These are phyloP conservation scores for Wickerhamomyces rabaulensis DNA, from an alignment of 805 yeast species.

Conservation along the genomic window DNA sequence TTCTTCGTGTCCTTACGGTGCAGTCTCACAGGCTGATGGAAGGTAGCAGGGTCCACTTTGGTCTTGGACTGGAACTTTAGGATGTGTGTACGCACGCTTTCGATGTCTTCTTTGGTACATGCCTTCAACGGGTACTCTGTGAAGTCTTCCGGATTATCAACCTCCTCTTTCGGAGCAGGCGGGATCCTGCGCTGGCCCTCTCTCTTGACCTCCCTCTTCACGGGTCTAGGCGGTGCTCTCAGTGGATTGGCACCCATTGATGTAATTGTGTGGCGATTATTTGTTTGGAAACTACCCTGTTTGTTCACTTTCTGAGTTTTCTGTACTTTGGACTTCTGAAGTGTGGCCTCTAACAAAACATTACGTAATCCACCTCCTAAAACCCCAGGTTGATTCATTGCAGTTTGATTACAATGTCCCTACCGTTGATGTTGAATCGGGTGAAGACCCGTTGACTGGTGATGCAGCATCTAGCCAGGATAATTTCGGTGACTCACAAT, in stretches of 20 bases:
- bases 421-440: too few relatives aligned
- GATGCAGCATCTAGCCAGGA: too few relatives aligned
- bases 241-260: background rate
- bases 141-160: conserved; percentile 26
- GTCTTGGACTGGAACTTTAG: conserved; percentile 73
- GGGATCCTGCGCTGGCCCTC: conserved; percentile 2
- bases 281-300: background rate
- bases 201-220: background rate
- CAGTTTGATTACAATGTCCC: too few relatives aligned
- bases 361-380: too few relatives aligned
- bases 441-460: too few relatives aligned
- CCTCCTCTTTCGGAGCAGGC: conserved; percentile 9
- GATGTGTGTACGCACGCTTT: conserved; percentile 72
- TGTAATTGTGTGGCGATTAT: background rate
- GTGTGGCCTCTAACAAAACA: too few relatives aligned
- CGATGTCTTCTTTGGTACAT: conserved; percentile 65
- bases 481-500: too few relatives aligned
- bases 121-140: conserved; percentile 52
- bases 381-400: too few relatives aligned
- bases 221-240: background rate
- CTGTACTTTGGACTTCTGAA: too few relatives aligned
- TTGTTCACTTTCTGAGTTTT: background rate
- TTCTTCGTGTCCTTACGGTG: conserved; percentile 94
- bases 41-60: conserved; percentile 66
- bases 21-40: conserved; percentile 77